phyloP scores from a whole-genome alignment of 176 grass and related monocot genomes.

The Aegilops tauschii region DNA sequence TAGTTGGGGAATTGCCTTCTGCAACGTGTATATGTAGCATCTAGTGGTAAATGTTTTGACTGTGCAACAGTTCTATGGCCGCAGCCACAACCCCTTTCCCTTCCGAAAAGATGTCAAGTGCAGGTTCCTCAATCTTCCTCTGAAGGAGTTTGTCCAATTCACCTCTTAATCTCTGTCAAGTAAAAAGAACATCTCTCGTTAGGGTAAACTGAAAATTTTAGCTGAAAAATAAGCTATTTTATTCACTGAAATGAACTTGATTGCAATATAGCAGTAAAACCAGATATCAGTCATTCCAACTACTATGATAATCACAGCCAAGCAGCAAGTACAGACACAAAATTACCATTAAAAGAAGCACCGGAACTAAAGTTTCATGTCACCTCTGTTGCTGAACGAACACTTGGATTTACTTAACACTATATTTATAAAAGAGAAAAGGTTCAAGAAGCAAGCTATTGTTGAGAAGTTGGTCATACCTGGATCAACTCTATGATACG shows the following conservation, averaged over 20 bases:
- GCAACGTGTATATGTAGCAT: background rate
- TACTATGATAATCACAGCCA: background rate
- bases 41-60: conserved; percentile 51
- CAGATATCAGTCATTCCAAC: background rate
- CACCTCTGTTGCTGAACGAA: background rate
- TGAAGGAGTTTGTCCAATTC: conserved; percentile 85
- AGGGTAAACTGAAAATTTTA: background rate
- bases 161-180: conserved; percentile 78
- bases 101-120: conserved; percentile 69
- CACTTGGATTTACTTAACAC: background rate
- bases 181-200: background rate
- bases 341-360: background rate
- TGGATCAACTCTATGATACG: conserved; percentile 80
- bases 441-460: background rate
- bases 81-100: conserved; percentile 78
- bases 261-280: background rate
- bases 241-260: background rate
- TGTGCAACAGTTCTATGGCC: conserved; percentile 88
- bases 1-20: background rate
- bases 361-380: background rate
- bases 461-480: conserved; percentile 35
- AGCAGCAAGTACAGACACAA: background rate
- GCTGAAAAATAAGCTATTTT: background rate
- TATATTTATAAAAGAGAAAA: background rate
- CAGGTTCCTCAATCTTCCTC: conserved; percentile 85